Conservation (phyloP, 1,139 yeast species). For the Sugiyamaella castrensis region DNA sequence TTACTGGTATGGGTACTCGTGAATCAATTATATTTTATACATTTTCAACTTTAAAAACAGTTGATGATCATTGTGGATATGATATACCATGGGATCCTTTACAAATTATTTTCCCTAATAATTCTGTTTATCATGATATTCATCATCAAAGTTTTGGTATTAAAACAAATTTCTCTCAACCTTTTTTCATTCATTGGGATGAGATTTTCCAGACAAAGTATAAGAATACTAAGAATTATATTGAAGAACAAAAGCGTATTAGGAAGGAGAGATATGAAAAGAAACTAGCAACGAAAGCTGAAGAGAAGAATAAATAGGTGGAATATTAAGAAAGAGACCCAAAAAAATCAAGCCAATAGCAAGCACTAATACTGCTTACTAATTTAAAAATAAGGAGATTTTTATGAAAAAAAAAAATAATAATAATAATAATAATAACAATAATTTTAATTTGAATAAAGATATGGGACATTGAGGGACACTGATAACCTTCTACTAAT, state of each 20-base stretch:
- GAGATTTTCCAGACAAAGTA: constrained; percentile 65
- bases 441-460: too few species aligned
- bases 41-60: constrained; percentile 91
- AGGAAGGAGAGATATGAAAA: constrained; percentile 29
- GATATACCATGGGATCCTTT: constrained; percentile 86
- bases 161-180: constrained; percentile 92
- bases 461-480: too few species aligned
- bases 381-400: too few species aligned
- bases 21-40: constrained; percentile 73
- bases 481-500: too few species aligned
- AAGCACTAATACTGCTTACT: too few species aligned
- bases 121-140: constrained; percentile 92
- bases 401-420: too few species aligned
- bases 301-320: constrained; percentile 3
- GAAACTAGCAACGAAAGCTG: background rate
- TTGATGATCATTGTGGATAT: constrained; percentile 97
- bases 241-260: constrained; percentile 33
- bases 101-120: constrained; percentile 88
- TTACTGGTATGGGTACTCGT: constrained; percentile 65
- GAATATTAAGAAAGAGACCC: too few species aligned
- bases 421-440: too few species aligned
- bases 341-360: too few species aligned
- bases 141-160: constrained; percentile 97
- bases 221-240: constrained; percentile 43
- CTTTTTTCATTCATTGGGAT: constrained; percentile 96